These are phyloP conservation scores for Saccharomycopsis sp. DNA, from an alignment of 805 yeast species.

Conservation along the genomic window DNA sequence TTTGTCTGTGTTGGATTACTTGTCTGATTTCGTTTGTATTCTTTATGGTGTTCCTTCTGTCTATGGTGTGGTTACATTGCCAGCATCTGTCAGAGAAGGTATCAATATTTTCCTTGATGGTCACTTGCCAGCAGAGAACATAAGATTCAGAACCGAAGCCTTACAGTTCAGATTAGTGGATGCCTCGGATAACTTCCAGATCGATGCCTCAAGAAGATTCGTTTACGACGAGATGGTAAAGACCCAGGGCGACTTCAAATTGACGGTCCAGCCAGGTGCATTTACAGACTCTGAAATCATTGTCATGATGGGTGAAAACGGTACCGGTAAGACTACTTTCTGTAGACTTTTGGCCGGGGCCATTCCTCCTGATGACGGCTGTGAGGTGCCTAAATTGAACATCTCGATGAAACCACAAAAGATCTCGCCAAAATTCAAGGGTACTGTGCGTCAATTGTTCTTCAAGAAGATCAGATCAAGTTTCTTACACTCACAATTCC, in stretches of 20 bases:
- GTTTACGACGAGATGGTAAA: conserved; percentile 76
- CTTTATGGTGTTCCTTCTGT: conserved; percentile 97
- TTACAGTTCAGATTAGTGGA: conserved; percentile 90
- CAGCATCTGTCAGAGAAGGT: conserved; percentile 97
- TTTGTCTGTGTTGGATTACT: conserved; percentile 92
- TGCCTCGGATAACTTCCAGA: conserved; percentile 68
- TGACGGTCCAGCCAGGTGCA: conserved; percentile 77
- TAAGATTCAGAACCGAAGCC: conserved; percentile 94
- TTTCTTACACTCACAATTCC: conserved; percentile 94
- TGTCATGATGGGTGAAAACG: conserved; percentile 99
- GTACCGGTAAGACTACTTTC: conserved; percentile 98
- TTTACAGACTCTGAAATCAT: conserved; percentile 94
- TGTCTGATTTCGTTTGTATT: conserved; percentile 95
- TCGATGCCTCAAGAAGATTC: conserved; percentile 75
- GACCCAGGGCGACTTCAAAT: conserved; percentile 94
- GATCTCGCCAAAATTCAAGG: conserved; percentile 97
- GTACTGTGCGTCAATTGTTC: conserved; percentile 96
- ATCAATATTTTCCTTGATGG: conserved; percentile 98
- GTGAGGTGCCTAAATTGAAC: conserved; percentile 77
- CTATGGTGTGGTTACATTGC: conserved; percentile 96
- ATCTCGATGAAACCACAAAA: conserved; percentile 99
- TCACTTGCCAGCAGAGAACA: conserved; percentile 92
- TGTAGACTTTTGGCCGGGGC: conserved; percentile 95
- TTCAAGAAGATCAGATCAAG: conserved; percentile 93
- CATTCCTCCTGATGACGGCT: conserved; percentile 77